Evolutionary conservation across 1,284 basidiomycete species (phyloP), one percentile per base, ranked within the genome.

Genomic region (Baeospora myosura): DNA sequence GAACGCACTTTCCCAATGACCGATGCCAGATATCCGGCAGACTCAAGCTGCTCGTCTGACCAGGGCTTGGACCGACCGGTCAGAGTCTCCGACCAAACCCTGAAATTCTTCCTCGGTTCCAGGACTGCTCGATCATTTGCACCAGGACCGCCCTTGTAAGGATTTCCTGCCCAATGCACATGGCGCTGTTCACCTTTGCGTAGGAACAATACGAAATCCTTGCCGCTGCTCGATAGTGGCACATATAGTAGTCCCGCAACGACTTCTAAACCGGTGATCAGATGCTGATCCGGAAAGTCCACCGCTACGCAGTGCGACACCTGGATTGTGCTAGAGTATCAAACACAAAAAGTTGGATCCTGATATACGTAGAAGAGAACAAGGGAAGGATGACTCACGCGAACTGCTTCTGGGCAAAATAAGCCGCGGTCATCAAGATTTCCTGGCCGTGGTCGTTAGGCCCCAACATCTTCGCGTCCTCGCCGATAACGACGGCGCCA

Each of bases 31-130:
- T 92, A 86, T 30, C 82, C 81, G 0, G 88, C 89, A 2, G 88
- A 91, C 61, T 93, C 89, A 35, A 92, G 62, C 58, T 93, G 88
- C 54, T 93, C 88, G 46, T 92, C 88, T 8, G 85, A 83, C 89
- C 89, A 95, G 4, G 69, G 68, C 24, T 85, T 70, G 52, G 77
- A 83, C 32, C 78, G 70, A 2, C 88, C 88, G 16, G 76, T 72
- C 6, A 93, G 79, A 2, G 69, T 81, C 60, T 93, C 84, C 0
- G 78, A 78, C 89, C 89, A 94, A 2, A 74, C 72, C 62, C 81
- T 88, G 71, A 93, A 93, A 2, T 85, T 88, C 49, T 74, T 79
- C 22, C 88, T 68, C 0, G 88, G 88, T 55, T 90, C 85, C 2
- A 92, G 64, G 5, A 62, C 57, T 2, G 69, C 65, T 6, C 55